A percentile compares a stretch with the other conserved stretches of the same genome.
Conservation (phyloP, 805 yeast species). For the Peterozyma xylosa region DNA sequence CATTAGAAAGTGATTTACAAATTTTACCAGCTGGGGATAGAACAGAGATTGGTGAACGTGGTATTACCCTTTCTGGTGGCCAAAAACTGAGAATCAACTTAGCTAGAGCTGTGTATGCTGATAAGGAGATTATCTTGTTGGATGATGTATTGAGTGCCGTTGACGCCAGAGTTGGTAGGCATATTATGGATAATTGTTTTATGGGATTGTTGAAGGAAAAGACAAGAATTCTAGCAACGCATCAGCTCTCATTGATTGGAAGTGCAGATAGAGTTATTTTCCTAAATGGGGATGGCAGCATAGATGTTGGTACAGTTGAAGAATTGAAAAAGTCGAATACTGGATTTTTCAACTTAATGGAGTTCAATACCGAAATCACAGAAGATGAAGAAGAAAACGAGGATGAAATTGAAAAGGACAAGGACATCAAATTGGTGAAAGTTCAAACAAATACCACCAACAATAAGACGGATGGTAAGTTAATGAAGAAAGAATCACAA, state of each 20-base stretch:
- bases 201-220: slow-evolving; percentile 40
- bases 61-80: slow-evolving; percentile 83
- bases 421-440: slow-evolving; percentile 14
- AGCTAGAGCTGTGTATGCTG: slow-evolving; percentile 72
- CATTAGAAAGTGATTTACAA: slow-evolving; percentile 56
- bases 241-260: slow-evolving; percentile 58
- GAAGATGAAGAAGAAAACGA: slow-evolving; percentile 18
- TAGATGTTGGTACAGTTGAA: slow-evolving; percentile 46
- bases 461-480: slow-evolving; percentile 18
- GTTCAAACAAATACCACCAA: slow-evolving; percentile 19
- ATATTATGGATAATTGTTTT: slow-evolving; percentile 58
- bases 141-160: slow-evolving; percentile 81
- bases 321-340: slow-evolving; percentile 36
- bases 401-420: slow-evolving; percentile 13
- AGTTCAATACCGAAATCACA: slow-evolving; percentile 28
- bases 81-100: slow-evolving; percentile 76
- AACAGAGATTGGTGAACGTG: slow-evolving; percentile 82
- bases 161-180: slow-evolving; percentile 73
- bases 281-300: slow-evolving; percentile 47
- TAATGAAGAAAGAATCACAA: slow-evolving; percentile 22
- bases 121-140: slow-evolving; percentile 55
- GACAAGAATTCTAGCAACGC: slow-evolving; percentile 69
- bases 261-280: slow-evolving; percentile 60
- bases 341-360: slow-evolving; percentile 40
- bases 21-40: slow-evolving; percentile 67